Percentiles rank a stretch among this genome's conserved stretches.
Evolutionary conservation across 1,284 basidiomycete species (phyloP).

Genomic region (Fomitopsis betulina): DNA sequence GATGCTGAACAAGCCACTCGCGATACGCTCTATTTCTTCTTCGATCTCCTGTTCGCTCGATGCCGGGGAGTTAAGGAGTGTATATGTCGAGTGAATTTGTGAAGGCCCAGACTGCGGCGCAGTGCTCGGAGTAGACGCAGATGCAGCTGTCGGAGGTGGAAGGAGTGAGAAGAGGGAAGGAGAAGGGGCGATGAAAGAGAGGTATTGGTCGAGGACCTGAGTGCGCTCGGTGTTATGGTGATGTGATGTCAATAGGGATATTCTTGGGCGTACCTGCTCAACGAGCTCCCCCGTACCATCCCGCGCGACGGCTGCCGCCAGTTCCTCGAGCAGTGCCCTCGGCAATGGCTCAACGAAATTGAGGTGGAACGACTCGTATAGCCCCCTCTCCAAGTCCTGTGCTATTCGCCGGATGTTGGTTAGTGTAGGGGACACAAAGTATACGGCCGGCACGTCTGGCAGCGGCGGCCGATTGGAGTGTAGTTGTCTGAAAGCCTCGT

Average conservation of each 20-base stretch:
- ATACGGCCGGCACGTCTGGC: conserved; percentile 95
- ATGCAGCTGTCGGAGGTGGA: conserved; percentile 38
- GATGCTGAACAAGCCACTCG: conserved; percentile 88
- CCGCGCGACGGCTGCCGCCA: conserved; percentile 84
- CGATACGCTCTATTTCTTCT: conserved; percentile 89
- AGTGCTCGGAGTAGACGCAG: conserved; percentile 29
- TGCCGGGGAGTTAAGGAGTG: conserved; percentile 88
- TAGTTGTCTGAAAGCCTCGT: conserved; percentile 62
- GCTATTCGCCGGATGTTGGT: conserved; percentile 87
- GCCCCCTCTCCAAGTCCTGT: conserved; percentile 79
- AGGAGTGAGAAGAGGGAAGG: conserved; percentile 93
- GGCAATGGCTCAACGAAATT: conserved; percentile 94
- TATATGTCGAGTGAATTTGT: conserved; percentile 56
- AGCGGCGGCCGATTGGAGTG: conserved; percentile 88
- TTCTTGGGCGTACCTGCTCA: conserved; percentile 54
- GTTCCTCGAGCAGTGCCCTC: conserved; percentile 87
- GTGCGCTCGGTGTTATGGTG: background rate
- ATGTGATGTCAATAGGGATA: background rate
- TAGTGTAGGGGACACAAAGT: conserved; percentile 92
- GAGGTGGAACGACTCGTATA: conserved; percentile 93
- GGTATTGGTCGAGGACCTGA: conserved; percentile 91
- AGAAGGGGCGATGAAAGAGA: conserved; percentile 95
- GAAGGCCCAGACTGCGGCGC: conserved; percentile 27
- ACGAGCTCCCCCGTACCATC: conserved; percentile 84
- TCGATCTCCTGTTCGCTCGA: conserved; percentile 92